A percentile compares a stretch with the other conserved stretches of the same genome.
Conservation (phyloP, 371 early-diverging fungal genomes). For the Lichtheimia corymbifera region DNA sequence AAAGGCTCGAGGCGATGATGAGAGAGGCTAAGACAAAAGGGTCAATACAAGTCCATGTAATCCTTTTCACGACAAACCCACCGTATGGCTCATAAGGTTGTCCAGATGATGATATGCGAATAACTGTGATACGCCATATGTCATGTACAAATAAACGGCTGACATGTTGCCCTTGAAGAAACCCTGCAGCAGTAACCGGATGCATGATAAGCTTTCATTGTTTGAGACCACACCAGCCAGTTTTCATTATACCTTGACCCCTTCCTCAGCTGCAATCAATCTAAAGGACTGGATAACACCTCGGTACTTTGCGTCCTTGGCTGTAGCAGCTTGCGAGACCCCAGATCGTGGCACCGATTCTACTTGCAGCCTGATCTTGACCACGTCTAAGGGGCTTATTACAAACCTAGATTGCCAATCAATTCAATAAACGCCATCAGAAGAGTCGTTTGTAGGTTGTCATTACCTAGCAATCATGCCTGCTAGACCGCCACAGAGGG, state of each 20-base stretch:
- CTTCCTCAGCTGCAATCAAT: constrained; percentile 70
- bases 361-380: constrained; percentile 86
- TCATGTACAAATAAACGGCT: constrained; percentile 87
- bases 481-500: not conserved
- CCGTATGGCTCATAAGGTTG: not conserved
- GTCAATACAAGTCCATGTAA: too few relatives aligned
- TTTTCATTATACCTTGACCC: constrained; percentile 44
- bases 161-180: constrained; percentile 93
- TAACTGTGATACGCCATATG: constrained; percentile 89
- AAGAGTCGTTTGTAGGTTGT: not conserved
- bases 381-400: constrained; percentile 89
- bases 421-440: not conserved
- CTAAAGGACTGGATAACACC: constrained; percentile 52
- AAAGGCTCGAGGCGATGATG: constrained; percentile 36
- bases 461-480: not conserved
- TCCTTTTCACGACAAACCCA: not conserved
- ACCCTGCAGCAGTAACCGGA: constrained; percentile 45
- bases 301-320: constrained; percentile 43
- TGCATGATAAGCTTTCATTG: not conserved
- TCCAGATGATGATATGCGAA: constrained; percentile 41
- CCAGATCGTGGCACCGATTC: constrained; percentile 27
- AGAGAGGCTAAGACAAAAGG: too few relatives aligned
- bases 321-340: constrained; percentile 8
- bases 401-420: not conserved
- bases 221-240: not conserved